Percentiles rank a stretch among this genome's conserved stretches.
These are phyloP conservation scores for Xenoacremonium recifei DNA, from an alignment of 2,329 filamentous ascomycete genomes.

Conservation along the genomic window DNA sequence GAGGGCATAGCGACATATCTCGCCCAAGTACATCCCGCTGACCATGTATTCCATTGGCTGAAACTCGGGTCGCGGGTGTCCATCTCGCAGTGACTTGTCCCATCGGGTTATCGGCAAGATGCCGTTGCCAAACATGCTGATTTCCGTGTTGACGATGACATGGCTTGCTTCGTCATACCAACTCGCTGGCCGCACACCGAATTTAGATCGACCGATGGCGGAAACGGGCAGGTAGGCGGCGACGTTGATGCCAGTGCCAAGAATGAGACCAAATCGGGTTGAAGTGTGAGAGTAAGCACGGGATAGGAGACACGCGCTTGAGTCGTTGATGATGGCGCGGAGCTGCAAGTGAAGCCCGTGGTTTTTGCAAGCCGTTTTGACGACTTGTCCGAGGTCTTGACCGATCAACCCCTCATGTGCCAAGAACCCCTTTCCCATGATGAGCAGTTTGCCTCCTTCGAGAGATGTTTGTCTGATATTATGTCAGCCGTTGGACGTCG, in stretches of 20 bases:
- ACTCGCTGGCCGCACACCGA: constrained; percentile 49
- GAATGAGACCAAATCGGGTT: constrained; percentile 63
- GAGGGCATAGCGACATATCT: constrained; percentile 58
- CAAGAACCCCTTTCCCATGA: constrained; percentile 66
- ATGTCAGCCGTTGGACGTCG: constrained; percentile 20
- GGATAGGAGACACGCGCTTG: constrained; percentile 63
- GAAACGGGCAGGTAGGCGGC: constrained; percentile 62
- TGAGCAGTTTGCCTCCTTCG: constrained; percentile 55
- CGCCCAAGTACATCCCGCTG: constrained; percentile 65
- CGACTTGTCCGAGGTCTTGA: constrained; percentile 58
- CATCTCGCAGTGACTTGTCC: constrained; percentile 53
- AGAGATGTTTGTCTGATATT: constrained; percentile 60
- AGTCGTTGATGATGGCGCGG: constrained; percentile 65
- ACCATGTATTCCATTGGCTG: constrained; percentile 63
- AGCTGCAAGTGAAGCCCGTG: constrained; percentile 54
- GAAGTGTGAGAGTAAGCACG: constrained; percentile 58
- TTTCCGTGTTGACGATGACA: constrained; percentile 66
- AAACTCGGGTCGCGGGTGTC: constrained; percentile 56
- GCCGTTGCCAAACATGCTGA: constrained; percentile 63
- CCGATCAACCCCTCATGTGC: constrained; percentile 58
- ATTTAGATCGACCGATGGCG: constrained; percentile 54
- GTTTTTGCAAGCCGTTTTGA: constrained; percentile 51
- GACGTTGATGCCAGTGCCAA: constrained; percentile 67
- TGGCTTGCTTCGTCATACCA: constrained; percentile 61
- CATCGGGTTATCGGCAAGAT: constrained; percentile 61